Base-by-base conservation (phyloP, 2,329 filamentous ascomycete species). In the Curvularia eragrostidis region DNA sequence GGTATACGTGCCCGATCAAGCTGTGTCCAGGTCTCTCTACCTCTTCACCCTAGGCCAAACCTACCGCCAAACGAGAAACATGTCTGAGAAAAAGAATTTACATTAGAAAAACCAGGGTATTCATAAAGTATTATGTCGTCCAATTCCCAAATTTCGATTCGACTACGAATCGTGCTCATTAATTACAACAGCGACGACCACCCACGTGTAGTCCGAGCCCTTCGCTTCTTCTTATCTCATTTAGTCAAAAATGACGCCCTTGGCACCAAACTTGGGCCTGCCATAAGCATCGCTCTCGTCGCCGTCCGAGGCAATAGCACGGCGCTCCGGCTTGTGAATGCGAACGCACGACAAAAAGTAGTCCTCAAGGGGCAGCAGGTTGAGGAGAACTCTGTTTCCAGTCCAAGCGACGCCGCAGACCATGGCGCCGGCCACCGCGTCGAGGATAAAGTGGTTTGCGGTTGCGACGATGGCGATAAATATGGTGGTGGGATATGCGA, bases 381-480 rank as follows among this genome's bases (percentile, higher is more conserved):
- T 91, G 52, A 90, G 76, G 54, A 91, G 71, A 2, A 84, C 68
- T 0, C 69, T 58, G 59, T 86, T 85, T 4, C 79, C 80, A 13
- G 70, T 76, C 88, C 89, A 91, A 1, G 87, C 88, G 5, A 90
- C 62, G 3, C 79, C 80, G 65, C 88, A 91, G 3, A 91, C 87
- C 30, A 84, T 68, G 5, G 87, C 85, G 13, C 89, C 89, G 0
- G 88, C 89, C 1, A 90, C 83, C 0, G 89, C 89, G 70, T 91
- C 89, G 6, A 91, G 82, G 47, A 91, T 82, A 71, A 90, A 86
- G 74, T 91, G 89, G 72, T 91, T 91, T 44, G 89, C 89, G 0
- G 89, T 91, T 3, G 89, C 85, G 23, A 91, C 81, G 63, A 91
- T 91, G 24, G 87, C 88, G 8, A 85, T 80, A 5, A 91, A 76